Evolutionary conservation across 2,329 filamentous ascomycete species (phyloP), one percentile per base, ranked within the genome.

Genomic region (Bipolaris zeicola): DNA sequence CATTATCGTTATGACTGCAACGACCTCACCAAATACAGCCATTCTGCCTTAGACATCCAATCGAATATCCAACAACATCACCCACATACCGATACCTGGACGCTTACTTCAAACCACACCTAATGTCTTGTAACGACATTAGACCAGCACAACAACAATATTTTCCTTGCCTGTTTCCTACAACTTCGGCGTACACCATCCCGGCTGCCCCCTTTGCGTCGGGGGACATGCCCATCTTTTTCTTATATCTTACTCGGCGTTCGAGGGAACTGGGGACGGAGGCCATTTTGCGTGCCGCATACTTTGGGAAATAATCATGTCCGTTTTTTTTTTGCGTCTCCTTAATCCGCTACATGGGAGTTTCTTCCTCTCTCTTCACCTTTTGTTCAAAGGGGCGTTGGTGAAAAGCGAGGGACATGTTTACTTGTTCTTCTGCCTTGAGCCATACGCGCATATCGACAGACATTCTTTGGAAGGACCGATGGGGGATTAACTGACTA

Each of bases 121-220:
- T 37, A 38, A 48, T 26, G 45, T 48, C 45, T 38, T 13, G 13
- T 48, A 22, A 48, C 22, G 45, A 48, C 45, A 38, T 48, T 2
- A n/a, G 14, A 37, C 26, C 26, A 14, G 34, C 45, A 28, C 20
- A 28, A 26, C 14, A 22, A 7, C 10, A 18, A 10, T 8, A 28
- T 28, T 48, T 48, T 48, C 22, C 20, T 18, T 38, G 28, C 28
- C 28, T 31, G 28, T 43, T 38, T n/a, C n/a, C 22, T 24, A 14
- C 28, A 31, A 11, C 28, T 16, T n/a, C 7, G 34, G 45, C 45
- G 45, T 48, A 44, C 22, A 31, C 28, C 14, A 38, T 24, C n/a
- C 6, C 6, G 44, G 44, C 20, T 24, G 18, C 44, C 33, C n/a
- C 34, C 34, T 6, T 48, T 24, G 13, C 22, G 16, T 16, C 20